A percentile compares a stretch with the other conserved stretches of the same genome.
phyloP scores from a whole-genome alignment of 805 yeast species.

The Wickerhamomyces tratensis region DNA sequence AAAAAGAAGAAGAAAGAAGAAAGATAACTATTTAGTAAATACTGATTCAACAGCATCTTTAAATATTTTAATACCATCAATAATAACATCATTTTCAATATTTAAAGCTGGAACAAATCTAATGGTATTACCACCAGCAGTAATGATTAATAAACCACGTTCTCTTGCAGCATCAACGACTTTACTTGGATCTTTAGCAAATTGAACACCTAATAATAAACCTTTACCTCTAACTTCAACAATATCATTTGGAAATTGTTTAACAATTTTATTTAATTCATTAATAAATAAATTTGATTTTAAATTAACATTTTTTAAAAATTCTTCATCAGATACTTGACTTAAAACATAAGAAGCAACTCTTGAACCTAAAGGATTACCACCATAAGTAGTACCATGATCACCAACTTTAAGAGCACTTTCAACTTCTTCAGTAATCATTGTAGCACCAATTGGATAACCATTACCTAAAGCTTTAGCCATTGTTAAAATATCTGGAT shows the following conservation, averaged over 20 bases:
- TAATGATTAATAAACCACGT: conserved; percentile 72
- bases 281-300: conserved; percentile 49
- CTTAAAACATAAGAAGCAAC: conserved; percentile 71
- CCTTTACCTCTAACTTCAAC: conserved; percentile 82
- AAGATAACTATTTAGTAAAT: conserved; percentile 1
- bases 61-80: conserved; percentile 64
- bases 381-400: conserved; percentile 97
- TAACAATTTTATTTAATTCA: conserved; percentile 39
- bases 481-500: conserved; percentile 89
- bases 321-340: conserved; percentile 48
- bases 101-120: conserved; percentile 91
- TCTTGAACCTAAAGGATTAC: conserved; percentile 86
- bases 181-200: conserved; percentile 48
- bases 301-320: conserved; percentile 48
- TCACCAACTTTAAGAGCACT: conserved; percentile 74
- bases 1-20: too few species aligned
- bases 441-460: conserved; percentile 89
- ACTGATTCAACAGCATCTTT: conserved; percentile 39
- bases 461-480: conserved; percentile 98
- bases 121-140: conserved; percentile 87
- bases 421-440: conserved; percentile 77
- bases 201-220: conserved; percentile 75
- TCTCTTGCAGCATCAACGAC: conserved; percentile 67
- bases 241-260: conserved; percentile 51
- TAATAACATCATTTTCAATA: conserved; percentile 59